Evolutionary conservation across 306 rosid species (phyloP), one percentile per base, ranked within the genome.

Genomic region (Oxytropis ochrocephala): DNA sequence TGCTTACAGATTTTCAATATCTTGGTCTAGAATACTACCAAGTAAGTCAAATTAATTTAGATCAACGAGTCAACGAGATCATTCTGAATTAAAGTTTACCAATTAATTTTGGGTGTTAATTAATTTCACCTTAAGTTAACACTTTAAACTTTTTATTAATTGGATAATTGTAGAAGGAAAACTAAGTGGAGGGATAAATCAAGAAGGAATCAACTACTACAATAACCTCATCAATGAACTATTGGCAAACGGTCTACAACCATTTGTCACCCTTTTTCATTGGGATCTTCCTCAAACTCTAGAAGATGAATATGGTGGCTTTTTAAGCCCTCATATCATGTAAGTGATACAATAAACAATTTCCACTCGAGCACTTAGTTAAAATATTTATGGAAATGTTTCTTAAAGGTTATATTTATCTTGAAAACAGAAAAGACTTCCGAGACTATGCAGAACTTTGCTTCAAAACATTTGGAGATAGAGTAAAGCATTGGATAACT

Each of bases 11-110:
- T 80, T 90, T 61, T 90, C 95, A 1, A 80, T 90, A 17, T 75
- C 96, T n/a, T 90, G 96, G 95, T 59, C 96, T 1, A 79, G 91
- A 79, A 24, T 87, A 16, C 62, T 87, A 0, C 87, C 96, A 12
- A 82, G 95, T 87, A 84, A 68, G 84, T 33, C 11, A 12, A 36
- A 19, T 33, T 3, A 36, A 30, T 33, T 3, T 0, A 6, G 11
- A 57, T 7, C 44, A 19, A 24, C 2, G 17, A 29, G 9, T 3
- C n/a, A 7, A 8, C n/a, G 3, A 60, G 3, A 60, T 3, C 8
- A 4, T 13, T 53, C 27, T 21, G 10, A 5, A 63, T 1, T 30
- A 5, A 14, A 41, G 5, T 73, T 5, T 21, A 61, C 5, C 21
- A 4, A 19, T 1, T n/a, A n/a, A n/a, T n/a, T n/a, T 54, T 46